These are phyloP conservation scores for Sporothrix euskadiensis DNA, from an alignment of 2,329 filamentous ascomycete species.

Conservation along the genomic window DNA sequence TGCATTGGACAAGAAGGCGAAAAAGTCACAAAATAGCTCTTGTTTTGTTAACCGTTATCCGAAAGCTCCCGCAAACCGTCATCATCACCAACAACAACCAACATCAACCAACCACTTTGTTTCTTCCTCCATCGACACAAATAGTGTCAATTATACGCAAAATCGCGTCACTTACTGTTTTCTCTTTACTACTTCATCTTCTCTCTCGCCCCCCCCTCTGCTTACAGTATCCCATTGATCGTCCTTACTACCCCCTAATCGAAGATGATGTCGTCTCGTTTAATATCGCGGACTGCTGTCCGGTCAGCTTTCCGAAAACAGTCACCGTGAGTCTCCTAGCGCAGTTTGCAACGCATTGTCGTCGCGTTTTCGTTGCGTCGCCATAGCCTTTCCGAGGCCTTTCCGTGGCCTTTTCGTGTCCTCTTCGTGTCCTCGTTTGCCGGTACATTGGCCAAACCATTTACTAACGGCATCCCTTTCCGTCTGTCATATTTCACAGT, in stretches of 20 bases:
- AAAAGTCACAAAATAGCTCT: slow-evolving; percentile 26
- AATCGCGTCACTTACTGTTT: background rate
- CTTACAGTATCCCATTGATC: background rate
- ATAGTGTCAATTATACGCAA: slow-evolving; percentile 25
- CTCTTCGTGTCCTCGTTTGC: background rate
- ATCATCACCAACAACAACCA: slow-evolving; percentile 13
- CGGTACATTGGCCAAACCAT: background rate
- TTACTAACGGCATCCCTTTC: background rate
- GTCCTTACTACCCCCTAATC: background rate
- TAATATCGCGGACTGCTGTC: slow-evolving; percentile 59
- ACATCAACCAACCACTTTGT: background rate
- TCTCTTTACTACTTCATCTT: background rate
- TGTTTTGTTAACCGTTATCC: slow-evolving; percentile 30
- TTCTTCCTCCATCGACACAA: slow-evolving; percentile 6
- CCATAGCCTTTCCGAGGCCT: no score
- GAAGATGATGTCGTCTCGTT: slow-evolving; percentile 60
- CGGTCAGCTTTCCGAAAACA: slow-evolving; percentile 55
- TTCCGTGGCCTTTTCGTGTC: background rate
- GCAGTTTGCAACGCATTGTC: background rate
- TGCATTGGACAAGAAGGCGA: slow-evolving; percentile 7
- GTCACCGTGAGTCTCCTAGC: slow-evolving; percentile 31
- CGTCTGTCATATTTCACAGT: slow-evolving; percentile 38
- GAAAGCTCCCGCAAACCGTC: slow-evolving; percentile 31
- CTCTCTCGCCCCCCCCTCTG: background rate
- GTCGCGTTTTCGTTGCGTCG: background rate